phyloP scores from a whole-genome alignment of 2,329 filamentous ascomycete genomes.

The Aspergillus niger region DNA sequence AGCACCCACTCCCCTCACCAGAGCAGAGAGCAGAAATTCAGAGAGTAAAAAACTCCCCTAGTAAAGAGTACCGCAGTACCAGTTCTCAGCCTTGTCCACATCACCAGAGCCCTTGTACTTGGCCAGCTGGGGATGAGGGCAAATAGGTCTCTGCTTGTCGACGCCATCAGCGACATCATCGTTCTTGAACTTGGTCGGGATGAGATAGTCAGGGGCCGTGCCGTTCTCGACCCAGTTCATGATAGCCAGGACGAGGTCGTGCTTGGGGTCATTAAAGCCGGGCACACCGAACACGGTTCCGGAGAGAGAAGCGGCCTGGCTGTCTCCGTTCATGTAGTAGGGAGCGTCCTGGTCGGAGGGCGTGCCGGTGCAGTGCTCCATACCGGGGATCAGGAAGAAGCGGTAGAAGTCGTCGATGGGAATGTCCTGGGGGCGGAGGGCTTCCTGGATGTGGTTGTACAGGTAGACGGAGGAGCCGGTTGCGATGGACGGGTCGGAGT shows the following conservation, averaged over 20 bases:
- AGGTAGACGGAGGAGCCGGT: constrained; percentile 19
- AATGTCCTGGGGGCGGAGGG: constrained; percentile 4
- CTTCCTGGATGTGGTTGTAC: constrained; percentile 7
- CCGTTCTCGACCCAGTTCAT: constrained; percentile 25
- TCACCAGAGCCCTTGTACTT: constrained; percentile 7
- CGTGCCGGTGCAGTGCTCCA: constrained; percentile 16
- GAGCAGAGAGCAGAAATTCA: too few species aligned
- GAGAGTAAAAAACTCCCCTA: neutral
- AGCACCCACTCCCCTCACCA: too few species aligned
- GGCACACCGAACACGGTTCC: constrained; percentile 10
- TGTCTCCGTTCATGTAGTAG: constrained; percentile 12
- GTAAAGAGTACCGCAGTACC: constrained; percentile 5
- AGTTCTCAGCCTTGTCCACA: constrained; percentile 6
- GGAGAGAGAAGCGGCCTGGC: constrained; percentile 4
- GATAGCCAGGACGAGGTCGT: constrained; percentile 22
- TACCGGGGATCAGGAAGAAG: constrained; percentile 19
- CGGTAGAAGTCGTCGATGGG: constrained; percentile 21
- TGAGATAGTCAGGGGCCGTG: constrained; percentile 16
- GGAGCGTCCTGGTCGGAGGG: constrained; percentile 8
- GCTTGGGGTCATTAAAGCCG: constrained; percentile 16
- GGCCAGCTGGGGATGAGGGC: constrained; percentile 1
- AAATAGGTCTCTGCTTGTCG: constrained; percentile 3
- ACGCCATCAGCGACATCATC: constrained; percentile 4
- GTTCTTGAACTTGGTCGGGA: constrained; percentile 19
- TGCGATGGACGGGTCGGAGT: constrained; percentile 13